Conservation (phyloP, 345 rosid species). For the Moricandia arvensis region DNA sequence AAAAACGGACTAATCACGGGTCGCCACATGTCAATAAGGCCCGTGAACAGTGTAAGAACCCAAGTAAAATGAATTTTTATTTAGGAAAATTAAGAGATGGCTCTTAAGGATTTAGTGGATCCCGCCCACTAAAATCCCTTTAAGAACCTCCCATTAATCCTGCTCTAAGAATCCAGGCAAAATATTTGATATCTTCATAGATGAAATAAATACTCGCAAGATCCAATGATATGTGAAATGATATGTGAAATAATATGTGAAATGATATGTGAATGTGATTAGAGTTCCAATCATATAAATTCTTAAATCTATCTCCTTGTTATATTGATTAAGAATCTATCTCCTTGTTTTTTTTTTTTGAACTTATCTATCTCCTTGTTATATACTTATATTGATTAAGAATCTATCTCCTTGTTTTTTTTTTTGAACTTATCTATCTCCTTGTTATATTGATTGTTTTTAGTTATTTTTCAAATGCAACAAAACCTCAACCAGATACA, state of each 20-base stretch:
- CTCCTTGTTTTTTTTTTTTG: neutral
- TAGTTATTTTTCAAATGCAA: neutral
- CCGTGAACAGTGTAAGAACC: too few relatives aligned
- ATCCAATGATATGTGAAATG: neutral
- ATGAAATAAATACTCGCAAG: neutral
- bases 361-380: neutral
- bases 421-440: neutral
- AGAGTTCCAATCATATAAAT: neutral
- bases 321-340: neutral
- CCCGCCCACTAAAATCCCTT: too few relatives aligned
- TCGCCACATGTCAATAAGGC: too few relatives aligned
- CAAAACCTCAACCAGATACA: neutral
- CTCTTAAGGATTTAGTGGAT: too few relatives aligned
- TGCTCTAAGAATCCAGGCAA: constrained; percentile 5
- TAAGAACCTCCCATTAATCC: too few relatives aligned
- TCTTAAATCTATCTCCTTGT: neutral
- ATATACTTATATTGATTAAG: too few relatives aligned
- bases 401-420: neutral
- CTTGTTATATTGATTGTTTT: neutral
- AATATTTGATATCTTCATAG: neutral
- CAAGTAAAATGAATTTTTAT: too few relatives aligned
- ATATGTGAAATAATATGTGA: neutral
- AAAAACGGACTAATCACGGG: too few relatives aligned
- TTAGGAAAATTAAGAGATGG: too few relatives aligned
- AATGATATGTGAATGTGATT: neutral